These are phyloP conservation scores for Schizophyllum amplum DNA, from an alignment of 1,284 basidiomycete genomes.

Conservation along the genomic window DNA sequence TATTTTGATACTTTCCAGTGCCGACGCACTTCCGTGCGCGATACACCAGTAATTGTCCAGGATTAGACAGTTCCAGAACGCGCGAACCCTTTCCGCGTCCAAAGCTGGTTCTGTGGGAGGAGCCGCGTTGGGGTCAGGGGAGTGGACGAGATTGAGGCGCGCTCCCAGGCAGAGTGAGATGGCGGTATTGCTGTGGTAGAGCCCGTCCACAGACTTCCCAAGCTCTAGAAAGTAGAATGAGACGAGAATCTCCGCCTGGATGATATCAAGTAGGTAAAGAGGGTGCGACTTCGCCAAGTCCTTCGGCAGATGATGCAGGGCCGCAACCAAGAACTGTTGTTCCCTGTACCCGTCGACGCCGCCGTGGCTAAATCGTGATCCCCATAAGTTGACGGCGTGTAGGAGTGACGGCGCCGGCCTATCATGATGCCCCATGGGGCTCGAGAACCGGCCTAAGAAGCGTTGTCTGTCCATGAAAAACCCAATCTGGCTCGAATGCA, in stretches of 20 bases:
- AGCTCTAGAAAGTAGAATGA: slow-evolving; percentile 35
- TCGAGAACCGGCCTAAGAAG: slow-evolving; percentile 4
- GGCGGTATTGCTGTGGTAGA: slow-evolving; percentile 34
- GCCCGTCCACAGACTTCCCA: slow-evolving; percentile 32
- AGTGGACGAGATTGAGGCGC: slow-evolving; percentile 28
- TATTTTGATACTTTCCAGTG: slow-evolving; percentile 23
- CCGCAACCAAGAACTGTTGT: slow-evolving; percentile 3
- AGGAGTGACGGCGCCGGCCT: slow-evolving; percentile 10
- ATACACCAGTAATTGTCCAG: slow-evolving; percentile 35
- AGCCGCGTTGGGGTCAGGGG: slow-evolving; percentile 8
- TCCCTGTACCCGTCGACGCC: neutral
- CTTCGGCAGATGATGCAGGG: slow-evolving; percentile 7
- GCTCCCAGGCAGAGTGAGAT: slow-evolving; percentile 31
- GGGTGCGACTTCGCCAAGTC: slow-evolving; percentile 18
- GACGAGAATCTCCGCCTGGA: slow-evolving; percentile 40
- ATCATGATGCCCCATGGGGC: slow-evolving; percentile 4
- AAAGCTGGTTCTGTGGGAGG: slow-evolving; percentile 28
- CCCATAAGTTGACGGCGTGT: slow-evolving; percentile 6
- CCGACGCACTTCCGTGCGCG: slow-evolving; percentile 26
- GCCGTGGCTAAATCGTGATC: neutral
- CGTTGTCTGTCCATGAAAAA: slow-evolving; percentile 10
- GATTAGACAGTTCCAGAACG: slow-evolving; percentile 37
- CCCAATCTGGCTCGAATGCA: slow-evolving; percentile 3
- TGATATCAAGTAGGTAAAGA: slow-evolving; percentile 28
- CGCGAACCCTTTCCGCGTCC: slow-evolving; percentile 37